Evolutionary conservation across 1,284 basidiomycete genomes (phyloP).

Genomic region (Naganishia sp.): DNA sequence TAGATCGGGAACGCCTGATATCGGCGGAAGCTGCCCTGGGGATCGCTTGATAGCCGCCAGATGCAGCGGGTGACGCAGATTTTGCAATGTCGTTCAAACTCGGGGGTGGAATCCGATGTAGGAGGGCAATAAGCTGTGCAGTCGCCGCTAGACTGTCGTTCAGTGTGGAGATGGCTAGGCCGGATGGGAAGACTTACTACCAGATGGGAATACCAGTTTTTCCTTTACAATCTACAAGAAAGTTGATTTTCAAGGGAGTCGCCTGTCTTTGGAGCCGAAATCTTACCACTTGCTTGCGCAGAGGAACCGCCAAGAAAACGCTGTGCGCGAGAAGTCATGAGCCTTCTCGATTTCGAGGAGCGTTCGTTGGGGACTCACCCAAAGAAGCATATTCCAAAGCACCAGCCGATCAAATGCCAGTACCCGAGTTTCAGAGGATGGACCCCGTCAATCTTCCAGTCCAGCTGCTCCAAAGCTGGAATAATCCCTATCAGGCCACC

Average conservation of each 20-base stretch:
- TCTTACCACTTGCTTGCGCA: constrained; percentile 83
- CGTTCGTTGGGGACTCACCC: constrained; percentile 59
- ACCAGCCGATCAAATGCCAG: constrained; percentile 75
- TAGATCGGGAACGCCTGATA: constrained; percentile 35
- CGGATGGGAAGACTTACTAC: constrained; percentile 56
- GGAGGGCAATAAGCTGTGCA: constrained; percentile 87
- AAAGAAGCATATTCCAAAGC: constrained; percentile 85
- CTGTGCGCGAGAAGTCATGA: constrained; percentile 44
- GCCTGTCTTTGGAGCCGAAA: background rate
- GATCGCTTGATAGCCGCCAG: constrained; percentile 11
- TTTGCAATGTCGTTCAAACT: constrained; percentile 11
- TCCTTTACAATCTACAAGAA: constrained; percentile 78
- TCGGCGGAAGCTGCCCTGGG: constrained; percentile 9
- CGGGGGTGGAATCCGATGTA: constrained; percentile 60
- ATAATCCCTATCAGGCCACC: constrained; percentile 94
- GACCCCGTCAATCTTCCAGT: constrained; percentile 70
- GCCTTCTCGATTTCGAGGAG: background rate
- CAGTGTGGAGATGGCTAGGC: background rate
- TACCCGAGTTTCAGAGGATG: constrained; percentile 73
- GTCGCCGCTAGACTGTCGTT: constrained; percentile 65
- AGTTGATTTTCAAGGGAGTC: background rate
- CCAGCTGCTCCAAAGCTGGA: constrained; percentile 79
- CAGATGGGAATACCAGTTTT: constrained; percentile 88
- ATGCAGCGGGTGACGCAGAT: background rate
- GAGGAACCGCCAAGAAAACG: constrained; percentile 89